Conservation (phyloP, 1,284 basidiomycete genomes). For the Fomes fomentarius region DNA sequence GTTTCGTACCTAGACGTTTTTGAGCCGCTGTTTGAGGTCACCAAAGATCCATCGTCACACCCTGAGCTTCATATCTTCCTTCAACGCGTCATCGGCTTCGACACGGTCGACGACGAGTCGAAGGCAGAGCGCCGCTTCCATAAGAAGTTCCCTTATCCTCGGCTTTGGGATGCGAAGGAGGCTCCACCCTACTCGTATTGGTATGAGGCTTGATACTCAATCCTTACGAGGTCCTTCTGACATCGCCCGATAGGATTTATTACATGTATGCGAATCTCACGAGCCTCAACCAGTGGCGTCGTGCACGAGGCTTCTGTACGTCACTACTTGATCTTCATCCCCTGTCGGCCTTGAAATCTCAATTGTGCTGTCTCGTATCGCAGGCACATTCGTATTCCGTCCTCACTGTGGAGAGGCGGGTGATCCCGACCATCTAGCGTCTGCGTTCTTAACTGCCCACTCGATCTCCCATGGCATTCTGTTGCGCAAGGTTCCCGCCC, state of each 20-base stretch:
- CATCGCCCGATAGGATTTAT: conserved; percentile 70
- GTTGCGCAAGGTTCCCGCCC: conserved; percentile 94
- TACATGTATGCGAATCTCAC: conserved; percentile 98
- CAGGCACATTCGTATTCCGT: conserved; percentile 95
- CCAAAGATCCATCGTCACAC: conserved; percentile 86
- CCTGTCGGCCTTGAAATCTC: not conserved
- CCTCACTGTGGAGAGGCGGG: conserved; percentile 99
- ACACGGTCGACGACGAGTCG: conserved; percentile 97
- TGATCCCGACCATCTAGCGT: conserved; percentile 96
- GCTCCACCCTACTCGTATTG: conserved; percentile 96
- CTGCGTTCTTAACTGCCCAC: conserved; percentile 95
- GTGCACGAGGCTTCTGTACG: conserved; percentile 88
- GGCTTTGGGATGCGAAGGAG: conserved; percentile 87
- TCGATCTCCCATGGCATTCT: conserved; percentile 99
- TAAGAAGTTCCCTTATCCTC: conserved; percentile 95
- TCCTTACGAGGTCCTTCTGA: not conserved
- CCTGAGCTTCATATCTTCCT: conserved; percentile 96
- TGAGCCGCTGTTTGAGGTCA: conserved; percentile 94
- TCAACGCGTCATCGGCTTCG: conserved; percentile 95
- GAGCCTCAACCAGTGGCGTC: conserved; percentile 93
- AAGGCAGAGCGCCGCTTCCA: conserved; percentile 92
- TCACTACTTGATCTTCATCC: conserved; percentile 13
- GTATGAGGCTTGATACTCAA: conserved; percentile 43
- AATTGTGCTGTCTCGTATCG: not conserved
- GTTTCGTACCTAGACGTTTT: conserved; percentile 75